Conservation (phyloP, 495 filamentous ascomycete species). For the Penicillium canariense region DNA sequence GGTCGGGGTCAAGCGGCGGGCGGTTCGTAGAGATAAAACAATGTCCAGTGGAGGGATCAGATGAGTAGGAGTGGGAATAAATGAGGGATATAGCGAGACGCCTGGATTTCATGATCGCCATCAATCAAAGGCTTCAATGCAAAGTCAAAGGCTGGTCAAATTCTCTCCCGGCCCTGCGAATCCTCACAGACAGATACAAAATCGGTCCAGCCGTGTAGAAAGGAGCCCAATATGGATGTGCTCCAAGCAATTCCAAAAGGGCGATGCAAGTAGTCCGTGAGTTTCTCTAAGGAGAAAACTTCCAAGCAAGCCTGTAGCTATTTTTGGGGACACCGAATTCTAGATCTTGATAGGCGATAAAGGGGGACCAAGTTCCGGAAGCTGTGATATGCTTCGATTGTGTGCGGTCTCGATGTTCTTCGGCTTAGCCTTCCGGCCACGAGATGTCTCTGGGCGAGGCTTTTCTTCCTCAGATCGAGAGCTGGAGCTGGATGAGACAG, state of each 20-base stretch:
- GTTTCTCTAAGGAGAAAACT: background rate
- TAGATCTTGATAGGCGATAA: slow-evolving; percentile 65
- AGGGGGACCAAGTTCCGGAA: slow-evolving; percentile 69
- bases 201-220: slow-evolving; percentile 25
- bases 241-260: background rate
- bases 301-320: background rate
- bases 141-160: background rate
- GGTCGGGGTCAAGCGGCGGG: slow-evolving; percentile 4
- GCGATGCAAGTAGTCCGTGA: background rate
- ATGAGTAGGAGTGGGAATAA: background rate
- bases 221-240: background rate
- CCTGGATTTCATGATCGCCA: background rate
- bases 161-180: background rate
- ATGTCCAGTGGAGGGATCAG: background rate
- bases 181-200: background rate
- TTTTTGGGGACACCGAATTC: background rate
- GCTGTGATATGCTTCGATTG: slow-evolving; percentile 42
- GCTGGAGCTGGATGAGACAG: slow-evolving; percentile 60
- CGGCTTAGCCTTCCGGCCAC: slow-evolving; percentile 35
- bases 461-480: slow-evolving; percentile 43
- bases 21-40: background rate
- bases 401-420: slow-evolving; percentile 41
- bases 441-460: slow-evolving; percentile 35
- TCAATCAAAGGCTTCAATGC: background rate
- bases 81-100: background rate